Conservation (phyloP, 768 basidiomycete genomes). For the Lactarius sanguifluus region DNA sequence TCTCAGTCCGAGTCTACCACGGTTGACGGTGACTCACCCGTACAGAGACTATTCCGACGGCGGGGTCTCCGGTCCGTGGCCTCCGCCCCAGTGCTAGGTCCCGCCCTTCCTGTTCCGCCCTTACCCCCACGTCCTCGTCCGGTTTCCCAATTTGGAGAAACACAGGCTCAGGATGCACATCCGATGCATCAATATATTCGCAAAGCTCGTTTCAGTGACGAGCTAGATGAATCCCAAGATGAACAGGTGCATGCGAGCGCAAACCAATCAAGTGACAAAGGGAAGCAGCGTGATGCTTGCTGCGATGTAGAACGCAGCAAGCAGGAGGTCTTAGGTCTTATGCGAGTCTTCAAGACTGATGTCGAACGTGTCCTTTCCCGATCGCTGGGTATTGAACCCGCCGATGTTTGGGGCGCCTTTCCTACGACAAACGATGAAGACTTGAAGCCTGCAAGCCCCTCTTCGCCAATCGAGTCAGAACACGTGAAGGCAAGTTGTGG, state of each 20-base stretch:
- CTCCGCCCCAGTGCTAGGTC: slow-evolving; percentile 23
- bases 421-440: slow-evolving; percentile 1
- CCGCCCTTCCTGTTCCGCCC: slow-evolving; percentile 26
- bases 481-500: not conserved
- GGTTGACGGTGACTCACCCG: not conserved
- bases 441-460: not conserved
- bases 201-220: slow-evolving; percentile 7
- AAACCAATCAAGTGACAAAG: slow-evolving; percentile 5
- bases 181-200: not conserved
- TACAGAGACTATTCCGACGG: slow-evolving; percentile 21
- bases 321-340: slow-evolving; percentile 47
- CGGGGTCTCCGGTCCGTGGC: slow-evolving; percentile 24
- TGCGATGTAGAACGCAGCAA: slow-evolving; percentile 50
- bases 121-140: slow-evolving; percentile 31
- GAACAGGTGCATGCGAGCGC: not conserved
- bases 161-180: not conserved
- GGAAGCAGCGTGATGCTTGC: slow-evolving; percentile 34
- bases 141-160: slow-evolving; percentile 13
- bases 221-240: slow-evolving; percentile 7
- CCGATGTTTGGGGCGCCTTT: slow-evolving; percentile 16
- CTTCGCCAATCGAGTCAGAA: slow-evolving; percentile 4
- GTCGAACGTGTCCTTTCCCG: slow-evolving; percentile 48
- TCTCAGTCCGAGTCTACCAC: slow-evolving; percentile 11
- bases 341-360: slow-evolving; percentile 53
- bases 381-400: slow-evolving; percentile 38